Base-by-base conservation (phyloP, 2,329 filamentous ascomycete genomes). In the Chrysoporthe cubensis region DNA sequence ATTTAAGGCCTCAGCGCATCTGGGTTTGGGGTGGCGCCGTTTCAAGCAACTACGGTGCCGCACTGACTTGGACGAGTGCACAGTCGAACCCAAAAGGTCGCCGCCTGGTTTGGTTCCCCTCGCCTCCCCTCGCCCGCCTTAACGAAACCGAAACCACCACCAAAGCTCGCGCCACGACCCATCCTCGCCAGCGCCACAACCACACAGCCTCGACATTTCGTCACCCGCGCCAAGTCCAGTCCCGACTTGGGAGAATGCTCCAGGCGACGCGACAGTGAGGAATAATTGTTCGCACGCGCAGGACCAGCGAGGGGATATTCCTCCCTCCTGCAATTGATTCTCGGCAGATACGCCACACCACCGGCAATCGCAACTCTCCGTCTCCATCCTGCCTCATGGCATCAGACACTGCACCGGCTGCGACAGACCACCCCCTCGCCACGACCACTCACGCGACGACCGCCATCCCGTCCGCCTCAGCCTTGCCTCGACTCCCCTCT, bases 381-480 rank as follows among this genome's bases (percentile, higher is more conserved):
- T 43, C 59, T 2, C n/a, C 60, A 40, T 26, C 52, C 56, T 54
- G 63, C 67, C 65, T 64, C 80, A 88, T 88, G 85, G 83, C 84
- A 77, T 84, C 85, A 72, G 83, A 85, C 75, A 81, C 83, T 74
- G 83, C 80, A 75, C 79, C 81, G 73, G 80, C 85, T 77, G 82
- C 83, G 78, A 83, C 83, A 73, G 83, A 85, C 78, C 78, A 81
- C 76, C 80, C 83, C 76, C 79, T 78, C 73, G 75, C 74, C 77
- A 60, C 73, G 77, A 52, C 75, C 78, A 14, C 57, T 14, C 37
- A 59, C 57, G 67, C 73, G 74, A 59, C 73, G 2, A 50, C 40
- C 54, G 54, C 80, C 70, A 74, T 78, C 58, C 71, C 76, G 62
- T 74, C 77, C 50, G 14, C 62, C 63, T 71, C 77, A 65, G 75